Conservation (phyloP, 2,329 filamentous ascomycete species). For the Aspergillus glaucus region DNA sequence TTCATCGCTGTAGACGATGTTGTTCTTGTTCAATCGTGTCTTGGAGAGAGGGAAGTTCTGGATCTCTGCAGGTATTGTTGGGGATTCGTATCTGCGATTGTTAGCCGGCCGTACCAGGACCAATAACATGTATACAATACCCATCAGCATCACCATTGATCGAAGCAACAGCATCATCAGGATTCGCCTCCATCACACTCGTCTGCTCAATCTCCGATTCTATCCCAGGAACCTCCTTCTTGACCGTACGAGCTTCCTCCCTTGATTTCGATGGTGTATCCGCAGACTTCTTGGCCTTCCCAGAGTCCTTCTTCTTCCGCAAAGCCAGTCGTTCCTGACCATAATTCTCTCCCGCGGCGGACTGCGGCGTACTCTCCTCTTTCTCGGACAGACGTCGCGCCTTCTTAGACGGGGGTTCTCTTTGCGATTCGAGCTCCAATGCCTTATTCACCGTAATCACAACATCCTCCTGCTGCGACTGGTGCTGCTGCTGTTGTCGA, state of each 20-base stretch:
- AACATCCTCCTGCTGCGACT: slow-evolving; percentile 21
- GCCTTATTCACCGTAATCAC: slow-evolving; percentile 14
- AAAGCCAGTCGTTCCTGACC: slow-evolving; percentile 14
- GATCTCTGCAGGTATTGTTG: slow-evolving; percentile 20
- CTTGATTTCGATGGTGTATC: slow-evolving; percentile 6
- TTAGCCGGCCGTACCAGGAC: slow-evolving; percentile 8
- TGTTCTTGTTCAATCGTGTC: slow-evolving; percentile 28
- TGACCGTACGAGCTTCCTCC: neutral
- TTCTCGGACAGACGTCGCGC: slow-evolving; percentile 23
- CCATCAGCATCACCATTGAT: slow-evolving; percentile 22
- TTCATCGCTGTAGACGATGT: slow-evolving; percentile 34
- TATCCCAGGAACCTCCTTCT: slow-evolving; percentile 8
- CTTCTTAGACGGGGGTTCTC: slow-evolving; percentile 31
- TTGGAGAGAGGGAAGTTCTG: slow-evolving; percentile 38
- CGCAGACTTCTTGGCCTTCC: slow-evolving; percentile 1
- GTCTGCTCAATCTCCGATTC: slow-evolving; percentile 12
- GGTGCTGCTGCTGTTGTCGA: slow-evolving; percentile 28
- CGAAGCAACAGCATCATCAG: slow-evolving; percentile 17
- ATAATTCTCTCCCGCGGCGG: slow-evolving; percentile 9
- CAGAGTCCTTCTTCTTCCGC: slow-evolving; percentile 12
- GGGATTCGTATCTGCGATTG: slow-evolving; percentile 25
- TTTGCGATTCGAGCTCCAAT: slow-evolving; percentile 10
- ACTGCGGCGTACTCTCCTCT: slow-evolving; percentile 2
- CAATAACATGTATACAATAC: slow-evolving; percentile 5
- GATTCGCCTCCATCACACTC: slow-evolving; percentile 13